A percentile compares a stretch with the other conserved stretches of the same genome.
Conservation (phyloP, 2,329 filamentous ascomycete genomes). For the Colletotrichum orchidophilum region DNA sequence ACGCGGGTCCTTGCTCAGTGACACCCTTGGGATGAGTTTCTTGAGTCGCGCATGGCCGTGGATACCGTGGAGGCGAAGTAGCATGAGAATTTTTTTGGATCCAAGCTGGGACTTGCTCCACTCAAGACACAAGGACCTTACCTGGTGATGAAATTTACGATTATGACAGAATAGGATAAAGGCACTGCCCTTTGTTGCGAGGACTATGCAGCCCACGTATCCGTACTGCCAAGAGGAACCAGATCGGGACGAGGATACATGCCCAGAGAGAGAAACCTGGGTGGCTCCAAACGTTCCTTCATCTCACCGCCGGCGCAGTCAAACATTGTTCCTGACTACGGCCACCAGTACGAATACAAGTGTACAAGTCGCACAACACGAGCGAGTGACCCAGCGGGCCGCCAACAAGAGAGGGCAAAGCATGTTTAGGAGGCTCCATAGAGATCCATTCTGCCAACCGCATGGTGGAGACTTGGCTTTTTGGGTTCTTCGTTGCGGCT, state of each 20-base stretch:
- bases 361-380: not conserved
- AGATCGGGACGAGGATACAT: not conserved
- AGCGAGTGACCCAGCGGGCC: slow-evolving; percentile 15
- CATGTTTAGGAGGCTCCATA: slow-evolving; percentile 11
- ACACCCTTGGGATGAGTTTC: slow-evolving; percentile 30
- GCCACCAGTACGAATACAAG: not conserved
- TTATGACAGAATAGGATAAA: slow-evolving; percentile 14
- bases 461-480: slow-evolving; percentile 24
- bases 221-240: not conserved
- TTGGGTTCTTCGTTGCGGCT: slow-evolving; percentile 19
- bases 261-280: not conserved
- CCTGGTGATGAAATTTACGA: slow-evolving; percentile 19
- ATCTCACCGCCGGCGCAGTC: not conserved
- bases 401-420: slow-evolving; percentile 2
- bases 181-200: not conserved
- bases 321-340: not conserved
- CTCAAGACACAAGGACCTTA: slow-evolving; percentile 23
- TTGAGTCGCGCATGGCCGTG: slow-evolving; percentile 34
- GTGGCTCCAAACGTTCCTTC: not conserved
- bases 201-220: not conserved
- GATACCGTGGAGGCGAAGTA: slow-evolving; percentile 34
- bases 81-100: slow-evolving; percentile 32
- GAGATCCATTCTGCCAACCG: slow-evolving; percentile 13
- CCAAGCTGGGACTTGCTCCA: slow-evolving; percentile 23
- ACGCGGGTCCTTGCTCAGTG: slow-evolving; percentile 27